Percentiles rank a stretch among this genome's conserved stretches.
Conservation (phyloP, 192 early-diverging fungal species). For the Backusella liffmaniae region DNA sequence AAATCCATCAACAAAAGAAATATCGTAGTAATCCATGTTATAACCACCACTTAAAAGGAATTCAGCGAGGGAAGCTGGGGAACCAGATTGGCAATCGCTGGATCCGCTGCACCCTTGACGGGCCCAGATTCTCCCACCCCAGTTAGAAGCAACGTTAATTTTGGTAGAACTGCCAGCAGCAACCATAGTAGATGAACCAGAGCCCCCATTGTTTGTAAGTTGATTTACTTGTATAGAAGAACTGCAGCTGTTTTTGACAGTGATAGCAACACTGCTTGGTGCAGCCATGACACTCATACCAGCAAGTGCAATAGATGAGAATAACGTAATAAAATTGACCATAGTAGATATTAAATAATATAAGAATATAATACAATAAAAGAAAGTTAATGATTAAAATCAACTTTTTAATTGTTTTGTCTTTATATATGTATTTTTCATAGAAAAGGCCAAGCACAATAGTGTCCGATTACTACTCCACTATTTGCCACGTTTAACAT, state of each 20-base stretch:
- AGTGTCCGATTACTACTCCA: neutral
- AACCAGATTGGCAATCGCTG: constrained; percentile 17
- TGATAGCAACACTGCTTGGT: constrained; percentile 15
- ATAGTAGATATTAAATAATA: neutral
- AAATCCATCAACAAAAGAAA: constrained; percentile 30
- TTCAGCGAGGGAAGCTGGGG: constrained; percentile 30
- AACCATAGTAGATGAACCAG: neutral
- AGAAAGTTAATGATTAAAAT: neutral
- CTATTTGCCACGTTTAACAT: neutral
- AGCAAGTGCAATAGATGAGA: neutral
- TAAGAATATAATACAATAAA: neutral
- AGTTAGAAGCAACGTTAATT: constrained; percentile 13
- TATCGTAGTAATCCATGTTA: constrained; percentile 27
- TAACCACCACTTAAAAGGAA: constrained; percentile 21
- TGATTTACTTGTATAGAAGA: constrained; percentile 17
- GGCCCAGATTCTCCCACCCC: constrained; percentile 32
- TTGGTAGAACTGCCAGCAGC: constrained; percentile 16
- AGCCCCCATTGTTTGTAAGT: constrained; percentile 11
- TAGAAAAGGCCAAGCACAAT: neutral
- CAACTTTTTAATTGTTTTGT: neutral
- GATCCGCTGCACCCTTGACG: constrained; percentile 15
- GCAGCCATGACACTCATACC: constrained; percentile 7
- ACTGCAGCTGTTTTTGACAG: constrained; percentile 24
- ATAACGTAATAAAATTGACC: constrained; percentile 1
- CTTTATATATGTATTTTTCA: neutral